These are phyloP conservation scores for Aspergillus brasiliensis DNA, from an alignment of 2,329 filamentous ascomycete species.

Conservation along the genomic window DNA sequence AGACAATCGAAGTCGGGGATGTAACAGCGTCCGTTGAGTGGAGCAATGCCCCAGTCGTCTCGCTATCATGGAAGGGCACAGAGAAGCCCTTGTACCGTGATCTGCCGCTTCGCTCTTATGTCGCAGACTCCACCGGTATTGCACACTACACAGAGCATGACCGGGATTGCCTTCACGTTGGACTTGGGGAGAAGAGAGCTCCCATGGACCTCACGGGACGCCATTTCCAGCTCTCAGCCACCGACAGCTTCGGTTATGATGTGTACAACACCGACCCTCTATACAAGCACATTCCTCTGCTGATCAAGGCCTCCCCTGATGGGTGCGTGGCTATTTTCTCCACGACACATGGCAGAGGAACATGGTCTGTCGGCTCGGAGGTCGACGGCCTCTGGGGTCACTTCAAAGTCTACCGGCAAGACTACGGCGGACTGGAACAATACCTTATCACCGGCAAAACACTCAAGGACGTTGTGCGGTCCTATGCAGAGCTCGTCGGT, in stretches of 20 bases:
- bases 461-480: constrained; percentile 64
- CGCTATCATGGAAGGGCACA: constrained; percentile 55
- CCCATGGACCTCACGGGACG: constrained; percentile 72
- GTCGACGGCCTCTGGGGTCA: constrained; percentile 76
- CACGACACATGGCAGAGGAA: constrained; percentile 64
- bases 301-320: constrained; percentile 67
- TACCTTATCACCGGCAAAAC: constrained; percentile 69
- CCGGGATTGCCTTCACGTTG: constrained; percentile 65
- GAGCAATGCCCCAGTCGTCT: constrained; percentile 59
- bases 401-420: constrained; percentile 74
- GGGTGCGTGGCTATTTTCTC: constrained; percentile 71
- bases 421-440: constrained; percentile 71
- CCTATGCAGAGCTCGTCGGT: constrained; percentile 69
- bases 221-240: constrained; percentile 67
- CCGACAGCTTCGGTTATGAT: constrained; percentile 74
- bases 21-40: constrained; percentile 62
- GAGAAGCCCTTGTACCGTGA: constrained; percentile 62
- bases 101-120: constrained; percentile 66
- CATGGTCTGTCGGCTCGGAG: constrained; percentile 69
- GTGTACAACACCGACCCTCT: constrained; percentile 70
- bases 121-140: constrained; percentile 61
- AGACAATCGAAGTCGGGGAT: constrained; percentile 51
- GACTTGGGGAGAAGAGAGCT: constrained; percentile 71
- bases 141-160: constrained; percentile 68
- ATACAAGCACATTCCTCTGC: constrained; percentile 74